Evolutionary conservation across 352 stramenopile genomes (phyloP).

Genomic region (Phytophthora citricola): DNA sequence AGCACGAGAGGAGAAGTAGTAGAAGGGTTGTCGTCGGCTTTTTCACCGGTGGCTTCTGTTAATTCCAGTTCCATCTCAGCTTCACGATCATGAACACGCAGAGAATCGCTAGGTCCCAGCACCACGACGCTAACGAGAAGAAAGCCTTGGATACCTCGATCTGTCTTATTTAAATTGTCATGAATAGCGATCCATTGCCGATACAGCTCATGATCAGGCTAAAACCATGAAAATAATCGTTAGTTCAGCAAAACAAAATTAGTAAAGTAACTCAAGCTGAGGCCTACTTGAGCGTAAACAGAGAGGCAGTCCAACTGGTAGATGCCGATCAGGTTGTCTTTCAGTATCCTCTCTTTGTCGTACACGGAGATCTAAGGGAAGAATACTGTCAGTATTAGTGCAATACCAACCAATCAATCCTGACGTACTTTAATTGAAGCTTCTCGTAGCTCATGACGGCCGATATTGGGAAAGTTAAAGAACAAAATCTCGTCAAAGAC

Average conservation of each 20-base stretch:
- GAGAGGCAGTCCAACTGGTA: constrained; percentile 88
- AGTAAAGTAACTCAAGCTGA: neutral
- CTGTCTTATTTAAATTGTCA: constrained; percentile 85
- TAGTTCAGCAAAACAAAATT: no score
- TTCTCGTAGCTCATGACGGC: constrained; percentile 66
- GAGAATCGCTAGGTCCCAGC: constrained; percentile 71
- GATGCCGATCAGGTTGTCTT: constrained; percentile 85
- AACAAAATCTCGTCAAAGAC: constrained; percentile 94
- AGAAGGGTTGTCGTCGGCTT: constrained; percentile 7
- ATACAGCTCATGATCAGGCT: constrained; percentile 89
- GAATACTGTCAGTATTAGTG: neutral
- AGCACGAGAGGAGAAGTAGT: constrained; percentile 56
- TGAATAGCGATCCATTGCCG: constrained; percentile 92
- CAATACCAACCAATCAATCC: no score
- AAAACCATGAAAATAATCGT: neutral
- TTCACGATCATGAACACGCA: constrained; percentile 74
- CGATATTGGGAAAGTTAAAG: constrained; percentile 90
- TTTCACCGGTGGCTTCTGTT: constrained; percentile 20
- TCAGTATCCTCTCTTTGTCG: constrained; percentile 72
- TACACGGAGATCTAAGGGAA: constrained; percentile 65
- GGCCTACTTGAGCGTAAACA: constrained; percentile 68
- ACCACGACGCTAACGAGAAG: constrained; percentile 72
- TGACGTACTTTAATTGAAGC: constrained; percentile 68
- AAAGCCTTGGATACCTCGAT: constrained; percentile 87
- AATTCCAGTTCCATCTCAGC: constrained; percentile 71